Conservation (phyloP, 2,329 filamentous ascomycete species). For the Cercospora zeae-maydis region DNA sequence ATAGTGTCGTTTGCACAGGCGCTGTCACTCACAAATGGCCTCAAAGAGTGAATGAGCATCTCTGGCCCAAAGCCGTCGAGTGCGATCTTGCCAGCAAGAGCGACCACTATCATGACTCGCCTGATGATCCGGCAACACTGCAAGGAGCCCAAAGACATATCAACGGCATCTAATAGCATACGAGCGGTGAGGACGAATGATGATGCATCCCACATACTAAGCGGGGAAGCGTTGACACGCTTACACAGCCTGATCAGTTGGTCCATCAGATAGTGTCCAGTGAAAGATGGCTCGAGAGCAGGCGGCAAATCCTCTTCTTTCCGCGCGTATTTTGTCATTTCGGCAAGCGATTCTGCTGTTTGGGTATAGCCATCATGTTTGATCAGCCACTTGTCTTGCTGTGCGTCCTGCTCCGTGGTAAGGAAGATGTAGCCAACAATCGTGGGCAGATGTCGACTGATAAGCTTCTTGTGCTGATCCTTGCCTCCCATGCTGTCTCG, state of each 20-base stretch:
- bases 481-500: slow-evolving; percentile 67
- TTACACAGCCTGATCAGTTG: slow-evolving; percentile 76
- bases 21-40: slow-evolving; percentile 73
- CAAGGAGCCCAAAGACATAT: slow-evolving; percentile 77
- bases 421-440: slow-evolving; percentile 74
- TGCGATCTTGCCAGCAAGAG: slow-evolving; percentile 70
- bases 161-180: slow-evolving; percentile 73
- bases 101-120: slow-evolving; percentile 78
- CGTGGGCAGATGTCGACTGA: slow-evolving; percentile 69
- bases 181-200: slow-evolving; percentile 51
- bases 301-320: slow-evolving; percentile 65
- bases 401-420: slow-evolving; percentile 69
- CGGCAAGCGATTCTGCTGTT: slow-evolving; percentile 61
- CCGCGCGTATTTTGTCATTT: slow-evolving; percentile 66
- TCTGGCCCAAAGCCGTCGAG: slow-evolving; percentile 78
- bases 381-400: slow-evolving; percentile 56
- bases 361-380: slow-evolving; percentile 49
- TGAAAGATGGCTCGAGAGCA: slow-evolving; percentile 84
- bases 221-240: slow-evolving; percentile 61
- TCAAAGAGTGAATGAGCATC: slow-evolving; percentile 79
- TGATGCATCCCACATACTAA: slow-evolving; percentile 37
- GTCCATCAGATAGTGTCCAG: slow-evolving; percentile 68
- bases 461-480: slow-evolving; percentile 55
- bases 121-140: slow-evolving; percentile 83
- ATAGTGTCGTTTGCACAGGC: slow-evolving; percentile 89